These are phyloP conservation scores for Neolecta irregularis DNA, from an alignment of 1,139 yeast genomes.

Conservation along the genomic window DNA sequence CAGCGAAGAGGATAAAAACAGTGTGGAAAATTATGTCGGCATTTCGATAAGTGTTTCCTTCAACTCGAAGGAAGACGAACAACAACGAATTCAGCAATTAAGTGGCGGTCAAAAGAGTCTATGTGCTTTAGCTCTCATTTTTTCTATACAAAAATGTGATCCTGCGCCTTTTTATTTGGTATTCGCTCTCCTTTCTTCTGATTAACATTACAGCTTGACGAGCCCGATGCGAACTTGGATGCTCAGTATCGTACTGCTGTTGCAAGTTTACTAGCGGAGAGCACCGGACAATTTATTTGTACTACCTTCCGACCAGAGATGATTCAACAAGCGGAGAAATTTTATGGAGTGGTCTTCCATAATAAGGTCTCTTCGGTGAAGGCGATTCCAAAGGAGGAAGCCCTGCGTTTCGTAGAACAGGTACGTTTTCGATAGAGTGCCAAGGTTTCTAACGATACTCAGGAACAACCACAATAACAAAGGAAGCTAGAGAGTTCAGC, in stretches of 20 bases:
- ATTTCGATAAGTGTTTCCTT: slow-evolving; percentile 82
- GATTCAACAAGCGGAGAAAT: slow-evolving; percentile 72
- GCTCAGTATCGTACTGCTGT: slow-evolving; percentile 84
- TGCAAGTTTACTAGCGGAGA: slow-evolving; percentile 52
- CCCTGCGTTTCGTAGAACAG: slow-evolving; percentile 56
- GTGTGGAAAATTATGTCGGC: slow-evolving; percentile 56
- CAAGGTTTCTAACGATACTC: no score
- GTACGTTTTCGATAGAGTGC: slow-evolving; percentile 8
- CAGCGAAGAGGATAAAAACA: slow-evolving; percentile 18
- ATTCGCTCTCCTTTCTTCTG: not conserved
- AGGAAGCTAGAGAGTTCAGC: no score
- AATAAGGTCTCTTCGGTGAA: slow-evolving; percentile 70
- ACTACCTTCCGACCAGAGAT: slow-evolving; percentile 92
- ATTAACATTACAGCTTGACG: slow-evolving; percentile 34
- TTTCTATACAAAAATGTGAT: slow-evolving; percentile 87
- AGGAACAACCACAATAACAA: no score
- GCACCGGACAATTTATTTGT: slow-evolving; percentile 74
- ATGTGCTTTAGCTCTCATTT: slow-evolving; percentile 82
- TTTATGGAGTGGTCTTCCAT: slow-evolving; percentile 73
- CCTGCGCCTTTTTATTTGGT: slow-evolving; percentile 86
- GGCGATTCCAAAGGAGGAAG: slow-evolving; percentile 56
- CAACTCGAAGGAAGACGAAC: slow-evolving; percentile 75
- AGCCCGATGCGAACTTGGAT: slow-evolving; percentile 89
- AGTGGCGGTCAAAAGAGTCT: slow-evolving; percentile 95
- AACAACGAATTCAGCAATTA: slow-evolving; percentile 73